Evolutionary conservation across 257 asterid species (phyloP), one percentile per base, ranked within the genome.

Genomic region (Solanum virginianum): DNA sequence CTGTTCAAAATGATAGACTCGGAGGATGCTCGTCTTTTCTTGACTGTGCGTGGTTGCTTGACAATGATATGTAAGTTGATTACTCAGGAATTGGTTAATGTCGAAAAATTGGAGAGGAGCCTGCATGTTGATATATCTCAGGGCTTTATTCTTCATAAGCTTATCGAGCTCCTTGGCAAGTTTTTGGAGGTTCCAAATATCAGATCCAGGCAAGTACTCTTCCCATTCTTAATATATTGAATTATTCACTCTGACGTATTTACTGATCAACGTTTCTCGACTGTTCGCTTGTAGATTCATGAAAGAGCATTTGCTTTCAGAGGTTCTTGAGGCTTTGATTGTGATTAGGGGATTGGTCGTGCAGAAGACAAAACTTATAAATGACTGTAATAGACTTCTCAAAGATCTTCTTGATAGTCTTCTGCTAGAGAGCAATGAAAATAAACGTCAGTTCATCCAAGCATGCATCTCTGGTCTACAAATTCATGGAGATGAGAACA

Each of bases 131-230:
- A 97, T 87, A 97, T 97, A 77, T 95, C 99, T 47, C 99, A 97
- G 87, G 99, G 99, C 22, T 97, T 97, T 88, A 97, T 97, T 85
- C 98, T 97, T 86, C 99, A 95, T 83, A 97, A 95, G 92, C 98
- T 97, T 85, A 97, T 97, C 75, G 99, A 97, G 94, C 96, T 97
- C 82, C 98, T 97, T 72, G 96, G 99, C 51, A 97, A 95, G 88
- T 95, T 95, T 89, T 92, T 97, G 95, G 98, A 97, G 92, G 94
- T 97, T 85, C 97, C 93, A 51, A 97, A 95, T 86, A 92, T 97
- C 85, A 94, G 99, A 92, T 90, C 97, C 82, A 96, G 98, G 99
- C 93, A 86, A 75, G 91, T 86, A 54, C 32, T 32, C 68, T 83
- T 80, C 39, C 13, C 80, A 47, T 59, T 41, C 71, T 82, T 66